phyloP scores from a whole-genome alignment of 1,284 basidiomycete species.

The Trametes sp. region DNA sequence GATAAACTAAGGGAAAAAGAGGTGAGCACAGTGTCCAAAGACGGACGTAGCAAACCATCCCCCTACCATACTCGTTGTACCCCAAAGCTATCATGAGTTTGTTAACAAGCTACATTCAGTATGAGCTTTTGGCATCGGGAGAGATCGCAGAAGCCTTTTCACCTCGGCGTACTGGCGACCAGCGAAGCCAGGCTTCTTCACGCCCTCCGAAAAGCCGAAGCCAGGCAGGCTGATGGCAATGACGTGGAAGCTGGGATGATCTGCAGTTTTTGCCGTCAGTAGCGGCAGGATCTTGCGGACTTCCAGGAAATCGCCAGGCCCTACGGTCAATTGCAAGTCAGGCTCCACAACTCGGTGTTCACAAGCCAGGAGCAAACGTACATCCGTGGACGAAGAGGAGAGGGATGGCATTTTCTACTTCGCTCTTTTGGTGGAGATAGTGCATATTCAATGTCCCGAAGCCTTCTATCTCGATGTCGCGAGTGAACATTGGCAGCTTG shows the following conservation, averaged over 20 bases:
- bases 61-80: conserved; percentile 1
- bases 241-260: neutral
- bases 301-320: neutral
- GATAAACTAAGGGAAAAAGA: neutral
- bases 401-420: neutral
- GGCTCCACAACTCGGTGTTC: too few species aligned
- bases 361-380: neutral
- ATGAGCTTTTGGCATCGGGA: neutral
- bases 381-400: neutral
- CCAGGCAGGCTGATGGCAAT: neutral
- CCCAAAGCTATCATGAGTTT: neutral
- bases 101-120: neutral
- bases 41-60: neutral
- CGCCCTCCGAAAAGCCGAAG: neutral
- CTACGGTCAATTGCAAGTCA: neutral
- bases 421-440: neutral
- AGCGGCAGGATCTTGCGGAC: neutral
- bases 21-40: neutral
- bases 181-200: neutral
- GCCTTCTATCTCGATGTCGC: neutral
- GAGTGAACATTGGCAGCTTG: neutral
- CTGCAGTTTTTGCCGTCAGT: neutral
- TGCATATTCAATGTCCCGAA: neutral
- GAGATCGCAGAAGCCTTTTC: too few species aligned
- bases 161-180: neutral